Evolutionary conservation across 2,329 filamentous ascomycete genomes (phyloP), one percentile per base, ranked within the genome.

Genomic region (Xylariaceae sp.): DNA sequence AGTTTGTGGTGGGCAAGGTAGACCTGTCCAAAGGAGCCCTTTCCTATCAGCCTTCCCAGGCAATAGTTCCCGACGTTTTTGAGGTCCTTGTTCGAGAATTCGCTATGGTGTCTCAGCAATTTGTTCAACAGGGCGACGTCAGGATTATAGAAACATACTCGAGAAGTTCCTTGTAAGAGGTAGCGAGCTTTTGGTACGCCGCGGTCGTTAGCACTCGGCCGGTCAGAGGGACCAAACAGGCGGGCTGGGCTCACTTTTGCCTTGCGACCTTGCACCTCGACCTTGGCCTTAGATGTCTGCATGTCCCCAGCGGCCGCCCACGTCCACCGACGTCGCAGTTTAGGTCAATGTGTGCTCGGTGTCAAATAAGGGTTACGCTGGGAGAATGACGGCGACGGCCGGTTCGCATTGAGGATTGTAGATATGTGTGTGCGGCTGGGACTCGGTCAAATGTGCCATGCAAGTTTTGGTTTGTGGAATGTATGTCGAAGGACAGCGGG

Each of bases 21-120:
- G 61, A 98, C 93, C 71, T 96, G 97, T 60, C 93, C 93, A 69
- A 98, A 98, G 53, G 91, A 96, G 47, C 93, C 93, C 65, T 97
- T 98, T 56, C 93, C 93, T 64, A 98, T 95, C 47, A 98, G 75
- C 48, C 84, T 84, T 37, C 93, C 93, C 46, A 98, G 79, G 27
- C 84, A 85, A 68, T 98, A 98, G 72, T 96, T 97, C 57, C 93
- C 93, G 50, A 98, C 93, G 44, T 85, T 88, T 61, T 86, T 85
- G 56, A 98, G 81, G 55, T 98, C 92, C 65, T 86, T 86, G 58
- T 88, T 89, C 49, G 88, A 85, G 73, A 98, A 98, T 71, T 97
- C 92, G 73, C 89, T 96, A 66, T 20, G 21, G 36, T 3, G 35
- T 45, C 33, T 48, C 45, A 52, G 46, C n/a, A n/a, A n/a, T n/a